Evolutionary conservation across 2,329 filamentous ascomycete genomes (phyloP).

Genomic region (Alternaria brassicicola): DNA sequence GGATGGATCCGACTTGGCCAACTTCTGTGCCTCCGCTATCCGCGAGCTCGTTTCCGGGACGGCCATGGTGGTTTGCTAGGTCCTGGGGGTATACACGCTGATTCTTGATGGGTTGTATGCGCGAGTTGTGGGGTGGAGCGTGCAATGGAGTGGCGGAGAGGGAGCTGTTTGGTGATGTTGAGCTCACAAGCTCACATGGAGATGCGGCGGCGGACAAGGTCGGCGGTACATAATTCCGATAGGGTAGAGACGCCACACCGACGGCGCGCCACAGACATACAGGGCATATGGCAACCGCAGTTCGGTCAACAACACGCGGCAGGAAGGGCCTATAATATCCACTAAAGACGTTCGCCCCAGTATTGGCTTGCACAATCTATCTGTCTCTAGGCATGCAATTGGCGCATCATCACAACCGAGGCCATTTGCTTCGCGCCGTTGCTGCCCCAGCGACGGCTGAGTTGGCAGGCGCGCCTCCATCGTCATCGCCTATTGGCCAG

Average conservation of each 20-base stretch:
- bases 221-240: conserved; percentile 16
- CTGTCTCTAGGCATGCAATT: conserved; percentile 5
- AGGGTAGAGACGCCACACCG: background rate
- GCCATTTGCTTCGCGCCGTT: conserved; percentile 10
- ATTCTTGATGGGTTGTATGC: background rate
- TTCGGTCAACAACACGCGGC: conserved; percentile 7
- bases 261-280: background rate
- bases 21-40: conserved; percentile 87
- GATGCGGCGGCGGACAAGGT: conserved; percentile 15
- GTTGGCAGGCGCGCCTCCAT: conserved; percentile 34
- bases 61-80: conserved; percentile 35
- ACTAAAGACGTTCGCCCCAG: background rate
- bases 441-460: conserved; percentile 44
- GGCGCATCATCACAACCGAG: conserved; percentile 1
- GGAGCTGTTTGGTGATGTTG: conserved; percentile 18
- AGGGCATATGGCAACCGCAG: conserved; percentile 14
- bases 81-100: background rate
- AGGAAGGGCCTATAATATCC: background rate
- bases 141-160: conserved; percentile 12
- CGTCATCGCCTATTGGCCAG: conserved; percentile 17
- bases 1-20: conserved; percentile 77
- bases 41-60: conserved; percentile 61
- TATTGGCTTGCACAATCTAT: conserved; percentile 1
- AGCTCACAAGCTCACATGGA: conserved; percentile 20
- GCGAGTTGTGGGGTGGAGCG: conserved; percentile 3